phyloP scores from a whole-genome alignment of 202 grass and related monocot genomes.

The Bolboschoenoplectus hybrid region DNA sequence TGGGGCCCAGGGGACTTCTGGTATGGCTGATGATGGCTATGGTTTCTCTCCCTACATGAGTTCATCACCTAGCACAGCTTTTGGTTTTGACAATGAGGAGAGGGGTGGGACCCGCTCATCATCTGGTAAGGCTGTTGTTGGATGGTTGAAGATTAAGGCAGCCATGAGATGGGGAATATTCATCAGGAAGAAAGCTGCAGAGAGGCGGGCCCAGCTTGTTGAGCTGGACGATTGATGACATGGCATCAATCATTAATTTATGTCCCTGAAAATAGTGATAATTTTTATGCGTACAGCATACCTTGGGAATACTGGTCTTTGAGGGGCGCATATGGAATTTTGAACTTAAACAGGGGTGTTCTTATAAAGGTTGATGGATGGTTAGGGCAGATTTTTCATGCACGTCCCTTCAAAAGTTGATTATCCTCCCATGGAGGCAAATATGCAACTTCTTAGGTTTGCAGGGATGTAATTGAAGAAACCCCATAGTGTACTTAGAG shows the following conservation, averaged over 20 bases:
- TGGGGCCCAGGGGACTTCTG: constrained; percentile 41
- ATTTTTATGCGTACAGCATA: constrained; percentile 24
- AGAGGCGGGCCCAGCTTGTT: constrained; percentile 79
- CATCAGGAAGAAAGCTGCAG: constrained; percentile 79
- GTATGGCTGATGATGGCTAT: constrained; percentile 46
- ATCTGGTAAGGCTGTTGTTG: constrained; percentile 81
- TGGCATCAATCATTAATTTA: constrained; percentile 3
- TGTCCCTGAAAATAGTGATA: constrained; percentile 35
- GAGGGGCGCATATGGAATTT: constrained; percentile 20
- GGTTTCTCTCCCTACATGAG: constrained; percentile 55
- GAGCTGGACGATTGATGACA: constrained; percentile 67
- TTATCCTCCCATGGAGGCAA: constrained; percentile 24
- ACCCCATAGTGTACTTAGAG: constrained; percentile 31
- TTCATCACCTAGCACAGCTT: constrained; percentile 42
- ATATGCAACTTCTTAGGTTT: constrained; percentile 33
- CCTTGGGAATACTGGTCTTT: not conserved
- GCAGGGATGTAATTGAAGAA: constrained; percentile 41
- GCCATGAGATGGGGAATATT: constrained; percentile 96
- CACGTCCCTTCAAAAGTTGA: constrained; percentile 24
- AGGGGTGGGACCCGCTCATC: constrained; percentile 35
- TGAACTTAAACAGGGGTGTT: constrained; percentile 11
- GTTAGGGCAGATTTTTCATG: constrained; percentile 31
- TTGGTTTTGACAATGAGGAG: constrained; percentile 52
- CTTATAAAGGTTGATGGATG: constrained; percentile 15
- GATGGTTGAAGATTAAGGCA: constrained; percentile 95